phyloP scores from a whole-genome alignment of 129 eudicot genomes.

The Chrysanthemum makinoi region DNA sequence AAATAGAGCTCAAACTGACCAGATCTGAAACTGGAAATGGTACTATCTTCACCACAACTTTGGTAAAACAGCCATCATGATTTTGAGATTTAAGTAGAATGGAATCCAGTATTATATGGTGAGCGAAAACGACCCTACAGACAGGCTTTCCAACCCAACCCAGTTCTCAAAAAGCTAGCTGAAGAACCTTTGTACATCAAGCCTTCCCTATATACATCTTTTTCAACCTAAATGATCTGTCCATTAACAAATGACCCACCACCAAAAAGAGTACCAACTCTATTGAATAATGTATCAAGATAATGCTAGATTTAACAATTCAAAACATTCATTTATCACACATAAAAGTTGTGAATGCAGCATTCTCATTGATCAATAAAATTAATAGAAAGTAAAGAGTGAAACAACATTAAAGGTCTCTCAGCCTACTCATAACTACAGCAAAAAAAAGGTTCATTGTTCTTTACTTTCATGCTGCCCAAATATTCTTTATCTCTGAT shows the following conservation, averaged over 20 bases:
- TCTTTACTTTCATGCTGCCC: constrained; percentile 16
- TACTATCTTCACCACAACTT: background rate
- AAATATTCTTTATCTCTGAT: background rate
- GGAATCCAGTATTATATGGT: background rate
- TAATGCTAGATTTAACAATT: background rate
- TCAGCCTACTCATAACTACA: constrained; percentile 13
- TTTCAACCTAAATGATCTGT: constrained; percentile 7
- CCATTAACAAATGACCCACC: background rate
- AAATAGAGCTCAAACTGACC: too few species aligned
- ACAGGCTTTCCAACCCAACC: constrained; percentile 4
- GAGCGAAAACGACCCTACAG: background rate
- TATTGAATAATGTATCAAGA: background rate
- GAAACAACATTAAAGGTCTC: background rate
- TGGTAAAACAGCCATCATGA: background rate
- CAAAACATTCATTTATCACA: background rate
- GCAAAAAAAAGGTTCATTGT: background rate
- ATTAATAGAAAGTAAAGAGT: constrained; percentile 5
- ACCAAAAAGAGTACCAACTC: background rate
- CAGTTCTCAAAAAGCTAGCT: background rate
- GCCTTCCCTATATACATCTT: background rate
- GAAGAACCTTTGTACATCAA: constrained; percentile 1
- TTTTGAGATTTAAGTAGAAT: background rate
- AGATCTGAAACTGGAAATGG: too few species aligned
- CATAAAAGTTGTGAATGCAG: constrained; percentile 2
- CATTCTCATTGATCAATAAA: background rate